Evolutionary conservation across 805 yeast species (phyloP), one percentile per base, ranked within the genome.

Genomic region (Candida verbasci): DNA sequence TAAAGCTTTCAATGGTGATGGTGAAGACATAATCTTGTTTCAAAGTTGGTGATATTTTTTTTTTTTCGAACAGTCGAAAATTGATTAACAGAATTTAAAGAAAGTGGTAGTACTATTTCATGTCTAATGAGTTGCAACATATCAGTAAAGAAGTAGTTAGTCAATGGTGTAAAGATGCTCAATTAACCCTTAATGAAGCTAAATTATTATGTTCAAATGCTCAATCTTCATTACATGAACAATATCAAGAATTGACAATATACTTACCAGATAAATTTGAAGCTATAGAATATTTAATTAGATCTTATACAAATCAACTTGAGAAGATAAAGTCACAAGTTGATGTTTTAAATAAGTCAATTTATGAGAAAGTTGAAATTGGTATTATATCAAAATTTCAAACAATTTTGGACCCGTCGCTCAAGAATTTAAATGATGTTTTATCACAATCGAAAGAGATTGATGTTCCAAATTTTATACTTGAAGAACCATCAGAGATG

Each of bases 141-240:
- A 6, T 16, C 6, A 10, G 11, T 11, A 22, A 15, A 24, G 45
- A 39, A 11, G 35, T 40, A 11, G 46, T 58, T 17, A 31, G 31
- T 9, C 30, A 28, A 10, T 65, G 70, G 68, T 48, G 55, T 5
- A 48, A 42, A 3, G 54, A 60, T 24, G 68, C 67, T 2, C 49
- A 46, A 27, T 24, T 23, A 12, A 58, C 58, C 9, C 54, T 55
- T 11, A 55, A 48, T 33, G 33, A 42, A 25, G 71, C 70, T 6
- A 58, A 55, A 31, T 46, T 46, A 15, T 36, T 57, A 24, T 65
- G 70, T 34, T 41, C 63, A 2, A 48, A 44, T 18, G 70, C 71
- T 1, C 67, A 62, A 30, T 38, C 40, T 1, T 55, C 53, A 52
- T 46, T 66, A 6, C 52, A 53, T 24, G 38, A 43, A 10, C 54